Conservation (phyloP, 768 basidiomycete genomes). For the Hortiboletus flavorubellus region DNA sequence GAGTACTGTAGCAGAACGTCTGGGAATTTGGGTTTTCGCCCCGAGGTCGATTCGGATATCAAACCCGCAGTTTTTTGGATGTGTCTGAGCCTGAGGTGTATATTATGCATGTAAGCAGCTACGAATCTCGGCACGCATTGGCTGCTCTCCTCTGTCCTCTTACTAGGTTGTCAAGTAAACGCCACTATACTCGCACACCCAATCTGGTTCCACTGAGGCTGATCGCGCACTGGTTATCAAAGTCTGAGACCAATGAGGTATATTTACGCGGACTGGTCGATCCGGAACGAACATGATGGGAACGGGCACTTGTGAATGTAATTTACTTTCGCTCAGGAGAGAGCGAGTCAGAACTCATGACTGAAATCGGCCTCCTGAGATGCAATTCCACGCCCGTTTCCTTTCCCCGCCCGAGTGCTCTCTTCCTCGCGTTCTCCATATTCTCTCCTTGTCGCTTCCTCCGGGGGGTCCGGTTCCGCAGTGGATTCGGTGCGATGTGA, state of each 20-base stretch:
- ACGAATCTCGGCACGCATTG: too few species aligned
- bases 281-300: background rate
- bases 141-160: too few species aligned
- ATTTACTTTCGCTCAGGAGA: background rate
- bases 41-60: too few species aligned
- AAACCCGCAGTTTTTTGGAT: too few species aligned
- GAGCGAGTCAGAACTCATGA: conserved; percentile 55
- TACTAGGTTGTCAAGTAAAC: too few species aligned
- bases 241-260: background rate
- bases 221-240: too few species aligned
- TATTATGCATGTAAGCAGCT: too few species aligned
- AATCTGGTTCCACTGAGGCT: too few species aligned
- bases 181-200: too few species aligned
- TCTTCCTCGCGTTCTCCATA: conserved; percentile 41
- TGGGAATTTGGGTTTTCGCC: too few species aligned
- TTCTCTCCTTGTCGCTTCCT: conserved; percentile 68
- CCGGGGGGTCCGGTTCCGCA: conserved; percentile 51
- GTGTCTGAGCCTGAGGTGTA: too few species aligned
- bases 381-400: conserved; percentile 11
- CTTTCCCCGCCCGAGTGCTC: conserved; percentile 10
- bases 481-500: conserved; percentile 36
- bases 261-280: conserved; percentile 1
- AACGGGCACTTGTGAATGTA: conserved; percentile 10
- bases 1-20: too few species aligned
- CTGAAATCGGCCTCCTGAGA: conserved; percentile 53